Evolutionary conservation across 352 stramenopile genomes (phyloP), one percentile per base, ranked within the genome.

Genomic region (Globisporangium paddicum): DNA sequence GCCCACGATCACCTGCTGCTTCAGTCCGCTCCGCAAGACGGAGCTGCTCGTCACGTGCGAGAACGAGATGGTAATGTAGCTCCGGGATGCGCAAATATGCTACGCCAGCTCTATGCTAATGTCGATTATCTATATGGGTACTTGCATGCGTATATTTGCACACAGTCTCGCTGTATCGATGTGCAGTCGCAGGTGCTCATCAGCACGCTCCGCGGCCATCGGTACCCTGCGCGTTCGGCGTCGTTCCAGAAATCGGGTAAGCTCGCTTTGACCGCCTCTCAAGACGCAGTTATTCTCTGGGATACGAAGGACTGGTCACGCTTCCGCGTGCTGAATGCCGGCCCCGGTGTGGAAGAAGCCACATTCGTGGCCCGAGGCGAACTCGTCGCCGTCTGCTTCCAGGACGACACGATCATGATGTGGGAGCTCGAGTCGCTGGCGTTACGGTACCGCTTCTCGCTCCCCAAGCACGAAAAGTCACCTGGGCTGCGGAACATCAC

Each of bases 341-440:
- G 82, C 0, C 79, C 80, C 0, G 81, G 78, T 0, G 80, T 91
- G 18, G 75, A 88, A 44, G 66, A 80, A 35, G 80, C 80, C 1
- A 72, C 62, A n/a, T 93, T 93, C 44, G 77, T 90, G 23, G 16
- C 67, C 0, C 59, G 62, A 51, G 79, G 75, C 19, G 67, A 91
- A 13, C 67, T 95, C 11, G 83, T 95, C 23, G 82, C 81, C 1
- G 82, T 93, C 2, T 93, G 75, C 52, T 95, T 93, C 58, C 76
- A 89, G 35, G 86, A 95, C 47, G 75, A 90, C 53, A 86, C 81
- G 11, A 87, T 93, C 58, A 88, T 95, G 78, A 91, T 95, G 81
- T 93, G 82, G 86, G 81, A 92, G 53, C 70, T 93, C 4, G 81
- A 87, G 46, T 74, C 81, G 11, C 72, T 92, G 0, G 77, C 81